Evolutionary conservation across 257 asterid genomes (phyloP), one percentile per base, ranked within the genome.

Genomic region (Solanum sparsipilum): DNA sequence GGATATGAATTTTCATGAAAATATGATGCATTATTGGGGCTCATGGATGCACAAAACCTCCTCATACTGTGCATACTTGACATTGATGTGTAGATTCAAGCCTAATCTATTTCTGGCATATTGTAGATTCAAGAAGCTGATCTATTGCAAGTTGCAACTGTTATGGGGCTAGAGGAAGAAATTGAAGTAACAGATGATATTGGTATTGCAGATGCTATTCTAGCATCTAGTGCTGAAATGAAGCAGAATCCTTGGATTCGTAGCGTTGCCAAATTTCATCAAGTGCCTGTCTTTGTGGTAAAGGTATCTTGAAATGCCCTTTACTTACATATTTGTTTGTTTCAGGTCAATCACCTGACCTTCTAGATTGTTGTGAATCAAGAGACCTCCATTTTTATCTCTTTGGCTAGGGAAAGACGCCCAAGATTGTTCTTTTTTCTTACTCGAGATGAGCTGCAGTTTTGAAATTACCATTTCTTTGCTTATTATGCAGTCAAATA

Each of bases 211-310:
- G 96, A 97, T 92, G 98, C 94, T 52, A 94, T 97, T 92, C 91
- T 97, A 83, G 97, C 94, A 76, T 95, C 98, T 52, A 89, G 91
- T 89, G 81, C 91, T 85, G 98, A 97, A 94, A 90, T 97, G 92
- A 95, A 95, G 89, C 95, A 92, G 91, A 96, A 95, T 89, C 98
- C 99, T 82, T 96, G 98, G 98, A 95, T 97, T 85, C 97, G 96
- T 23, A 94, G 98, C 16, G 94, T 97, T 89, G 99, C 98, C 12
- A 97, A 97, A 90, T 97, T 92, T 88, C 98, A 96, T 88, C 94
- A 93, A 89, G 88, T 96, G 86, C 98, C 98, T 67, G 94, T 97
- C 56, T 97, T 93, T 89, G 98, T 95, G 21, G 92, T 97, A 87
- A 97, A 93, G 98, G 99, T 97, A 92, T 91, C 27, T 74, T 86